Base-by-base conservation (phyloP, 2,329 filamentous ascomycete genomes). In the Hymenoscyphus scutula region DNA sequence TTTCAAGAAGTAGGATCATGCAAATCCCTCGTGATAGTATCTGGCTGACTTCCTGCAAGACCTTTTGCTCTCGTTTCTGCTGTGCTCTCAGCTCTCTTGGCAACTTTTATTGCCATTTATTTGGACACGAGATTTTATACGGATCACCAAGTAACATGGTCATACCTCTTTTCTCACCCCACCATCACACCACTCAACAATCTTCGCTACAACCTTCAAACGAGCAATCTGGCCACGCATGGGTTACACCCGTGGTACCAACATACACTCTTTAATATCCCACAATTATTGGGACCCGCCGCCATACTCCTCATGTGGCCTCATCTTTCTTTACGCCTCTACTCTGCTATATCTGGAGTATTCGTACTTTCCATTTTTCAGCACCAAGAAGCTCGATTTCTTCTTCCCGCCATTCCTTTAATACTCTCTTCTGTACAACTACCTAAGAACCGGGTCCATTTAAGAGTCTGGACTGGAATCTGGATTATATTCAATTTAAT, bases 51-150 rank as follows among this genome's bases (percentile, higher is more conserved):
- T 29, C 34, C 34, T 13, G 23, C 19, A 66, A 86, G 84, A 73
- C 85, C 84, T 64, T 74, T 81, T 51, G 84, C 85, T 60, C 78
- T 96, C 56, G 72, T 86, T 66, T 83, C 85, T 62, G 82, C 95
- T 70, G 74, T 85, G 60, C 71, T 84, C 60, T 88, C 89, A 65
- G 90, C 85, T 34, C 74, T 89, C 38, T 74, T 88, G 57, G 93
- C 91, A 58, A 81, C 87, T 55, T 80, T 86, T 62, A 76, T 94
- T 67, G 94, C 92, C 48, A 84, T 97, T 69, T 84, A 85, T 62
- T 82, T 92, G 62, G 95, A 99, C 76, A 98, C 94, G 2, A 83
- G 86, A 54, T 97, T 96, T 75, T 97, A 97, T 74, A 79, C 83
- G 54, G 74, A 81, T 62, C 81, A 83, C 62, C 82, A 86, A 59